Conservation (phyloP, 78 protist genomes). For the Dictyostelium firmibasis region DNA sequence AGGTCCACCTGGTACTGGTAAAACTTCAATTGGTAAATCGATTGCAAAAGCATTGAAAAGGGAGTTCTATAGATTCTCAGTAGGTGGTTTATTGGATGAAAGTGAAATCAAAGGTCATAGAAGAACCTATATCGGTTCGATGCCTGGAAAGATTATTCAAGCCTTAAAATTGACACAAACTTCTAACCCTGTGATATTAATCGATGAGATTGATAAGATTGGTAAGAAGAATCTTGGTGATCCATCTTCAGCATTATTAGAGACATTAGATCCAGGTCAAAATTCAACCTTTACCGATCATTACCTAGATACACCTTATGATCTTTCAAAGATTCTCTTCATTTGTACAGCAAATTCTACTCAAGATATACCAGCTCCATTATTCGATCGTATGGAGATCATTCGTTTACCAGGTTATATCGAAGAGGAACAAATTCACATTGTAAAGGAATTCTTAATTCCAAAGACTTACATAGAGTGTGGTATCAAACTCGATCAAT, state of each 20-base stretch:
- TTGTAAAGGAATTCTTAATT: constrained; percentile 87
- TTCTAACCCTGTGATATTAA: constrained; percentile 95
- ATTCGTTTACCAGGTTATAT: constrained; percentile 73
- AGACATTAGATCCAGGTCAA: constrained; percentile 97
- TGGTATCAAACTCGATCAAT: constrained; percentile 52
- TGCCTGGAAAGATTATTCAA: constrained; percentile 98
- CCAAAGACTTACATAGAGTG: constrained; percentile 70
- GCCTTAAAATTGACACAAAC: constrained; percentile 84
- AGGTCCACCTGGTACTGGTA: constrained; percentile 97
- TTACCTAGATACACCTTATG: constrained; percentile 72
- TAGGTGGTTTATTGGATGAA: constrained; percentile 97
- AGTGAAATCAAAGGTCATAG: constrained; percentile 98
- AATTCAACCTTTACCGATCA: constrained; percentile 95
- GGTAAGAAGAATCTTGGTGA: constrained; percentile 89
- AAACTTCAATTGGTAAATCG: constrained; percentile 94
- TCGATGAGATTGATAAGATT: constrained; percentile 96
- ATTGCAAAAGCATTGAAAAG: constrained; percentile 84
- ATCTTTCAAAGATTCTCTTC: constrained; percentile 88
- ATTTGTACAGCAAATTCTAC: constrained; percentile 95
- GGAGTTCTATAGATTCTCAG: constrained; percentile 94
- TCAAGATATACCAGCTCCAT: constrained; percentile 85
- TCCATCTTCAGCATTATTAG: constrained; percentile 97
- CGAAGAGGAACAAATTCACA: constrained; percentile 90
- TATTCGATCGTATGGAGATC: constrained; percentile 97
- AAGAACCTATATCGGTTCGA: constrained; percentile 89